Evolutionary conservation across 345 rosid species (phyloP).

Genomic region (Syzygium jambos): DNA sequence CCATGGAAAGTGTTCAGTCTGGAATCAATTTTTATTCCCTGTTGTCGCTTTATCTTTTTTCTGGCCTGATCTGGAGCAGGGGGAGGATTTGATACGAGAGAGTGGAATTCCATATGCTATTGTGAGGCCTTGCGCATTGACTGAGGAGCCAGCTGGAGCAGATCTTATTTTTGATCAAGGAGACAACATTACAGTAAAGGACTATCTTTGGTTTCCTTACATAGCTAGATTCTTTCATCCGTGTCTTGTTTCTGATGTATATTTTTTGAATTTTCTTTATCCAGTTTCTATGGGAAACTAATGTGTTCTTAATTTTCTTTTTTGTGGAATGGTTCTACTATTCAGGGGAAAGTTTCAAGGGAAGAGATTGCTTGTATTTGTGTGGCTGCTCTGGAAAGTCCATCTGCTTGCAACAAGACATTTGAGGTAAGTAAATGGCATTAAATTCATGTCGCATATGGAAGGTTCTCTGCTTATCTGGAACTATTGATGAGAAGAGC

Average conservation of each 20-base stretch:
- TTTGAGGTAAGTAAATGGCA: slow-evolving; percentile 54
- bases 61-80: slow-evolving; percentile 21
- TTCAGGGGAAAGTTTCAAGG: slow-evolving; percentile 88
- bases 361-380: slow-evolving; percentile 91
- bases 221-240: background rate
- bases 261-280: background rate
- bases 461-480: background rate
- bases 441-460: background rate
- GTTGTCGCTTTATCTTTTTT: background rate
- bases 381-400: slow-evolving; percentile 74
- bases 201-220: background rate
- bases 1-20: background rate
- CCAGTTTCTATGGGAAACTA: background rate
- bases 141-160: slow-evolving; percentile 98
- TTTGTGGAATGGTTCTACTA: background rate
- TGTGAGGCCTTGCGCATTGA: slow-evolving; percentile 85
- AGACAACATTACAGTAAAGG: slow-evolving; percentile 69
- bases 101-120: slow-evolving; percentile 85
- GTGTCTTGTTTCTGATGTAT: background rate
- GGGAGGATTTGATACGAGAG: slow-evolving; percentile 81
- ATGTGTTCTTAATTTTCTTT: background rate
- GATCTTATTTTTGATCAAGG: slow-evolving; percentile 93
- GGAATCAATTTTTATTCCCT: background rate
- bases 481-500: background rate
- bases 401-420: slow-evolving; percentile 73